These are phyloP conservation scores for Colletotrichum sublineola DNA, from an alignment of 2,329 filamentous ascomycete species.

Conservation along the genomic window DNA sequence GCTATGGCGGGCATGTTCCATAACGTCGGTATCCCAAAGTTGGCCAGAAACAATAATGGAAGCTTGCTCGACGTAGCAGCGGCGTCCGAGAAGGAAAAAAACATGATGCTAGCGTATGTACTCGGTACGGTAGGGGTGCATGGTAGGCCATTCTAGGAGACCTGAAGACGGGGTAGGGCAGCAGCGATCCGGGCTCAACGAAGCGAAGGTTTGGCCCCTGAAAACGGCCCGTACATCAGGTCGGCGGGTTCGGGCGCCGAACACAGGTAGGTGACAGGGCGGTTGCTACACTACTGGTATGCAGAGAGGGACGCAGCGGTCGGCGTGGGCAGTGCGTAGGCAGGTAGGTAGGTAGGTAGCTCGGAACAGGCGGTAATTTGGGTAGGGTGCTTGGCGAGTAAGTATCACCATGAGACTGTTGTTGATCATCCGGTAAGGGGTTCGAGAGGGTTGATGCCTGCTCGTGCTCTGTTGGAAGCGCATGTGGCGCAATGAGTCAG, in stretches of 20 bases:
- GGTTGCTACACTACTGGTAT: background rate
- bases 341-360: background rate
- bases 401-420: conserved; percentile 32
- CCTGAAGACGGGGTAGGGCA: background rate
- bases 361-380: background rate
- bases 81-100: conserved; percentile 34
- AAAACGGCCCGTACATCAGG: conserved; percentile 25
- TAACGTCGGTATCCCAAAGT: conserved; percentile 33
- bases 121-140: background rate
- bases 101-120: background rate
- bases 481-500: background rate
- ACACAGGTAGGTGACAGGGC: background rate
- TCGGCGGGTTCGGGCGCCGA: background rate
- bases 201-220: conserved; percentile 36
- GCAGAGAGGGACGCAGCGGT: background rate
- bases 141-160: background rate
- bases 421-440: conserved; percentile 12
- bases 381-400: background rate
- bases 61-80: conserved; percentile 30
- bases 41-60: conserved; percentile 31
- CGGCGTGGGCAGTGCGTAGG: background rate
- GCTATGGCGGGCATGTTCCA: conserved; percentile 22
- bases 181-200: conserved; percentile 28
- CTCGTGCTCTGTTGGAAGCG: conserved; percentile 13
- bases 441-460: conserved; percentile 19